Conservation (phyloP, 306 rosid genomes). For the Dryas octopetala region DNA sequence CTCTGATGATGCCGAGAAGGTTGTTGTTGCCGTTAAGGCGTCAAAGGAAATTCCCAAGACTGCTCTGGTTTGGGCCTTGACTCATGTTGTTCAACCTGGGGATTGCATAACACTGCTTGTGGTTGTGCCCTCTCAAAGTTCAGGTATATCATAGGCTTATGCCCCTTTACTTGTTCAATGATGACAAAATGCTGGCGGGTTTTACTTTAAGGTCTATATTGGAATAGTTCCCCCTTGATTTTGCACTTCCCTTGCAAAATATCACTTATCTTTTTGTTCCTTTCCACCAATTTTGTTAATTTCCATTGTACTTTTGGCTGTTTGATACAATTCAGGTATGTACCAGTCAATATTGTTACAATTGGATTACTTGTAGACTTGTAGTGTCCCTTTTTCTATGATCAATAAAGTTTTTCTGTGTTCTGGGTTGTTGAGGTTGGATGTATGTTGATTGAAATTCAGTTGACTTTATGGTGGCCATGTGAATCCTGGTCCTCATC, state of each 20-base stretch:
- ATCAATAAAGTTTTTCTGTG: not conserved
- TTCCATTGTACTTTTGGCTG: not conserved
- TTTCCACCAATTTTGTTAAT: not conserved
- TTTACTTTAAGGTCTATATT: not conserved
- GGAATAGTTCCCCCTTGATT: not conserved
- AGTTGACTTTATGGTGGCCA: not conserved
- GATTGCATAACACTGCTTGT: slow-evolving; percentile 92
- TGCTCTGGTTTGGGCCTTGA: slow-evolving; percentile 93
- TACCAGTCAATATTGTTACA: not conserved
- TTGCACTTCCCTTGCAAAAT: not conserved
- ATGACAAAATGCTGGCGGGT: not conserved
- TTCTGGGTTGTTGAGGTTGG: slow-evolving; percentile 11
- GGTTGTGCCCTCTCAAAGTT: slow-evolving; percentile 84
- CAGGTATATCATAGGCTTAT: slow-evolving; percentile 49
- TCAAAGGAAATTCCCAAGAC: slow-evolving; percentile 88
- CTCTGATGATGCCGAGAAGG: slow-evolving; percentile 79
- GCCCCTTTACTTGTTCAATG: slow-evolving; percentile 3
- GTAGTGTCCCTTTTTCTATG: not conserved
- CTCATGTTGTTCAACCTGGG: slow-evolving; percentile 98
- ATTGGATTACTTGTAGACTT: not conserved
- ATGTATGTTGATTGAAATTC: not conserved
- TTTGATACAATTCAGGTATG: not conserved
- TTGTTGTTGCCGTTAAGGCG: slow-evolving; percentile 93
- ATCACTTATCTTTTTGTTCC: not conserved
- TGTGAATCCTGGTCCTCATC: not conserved